Evolutionary conservation across 768 basidiomycete genomes (phyloP).

Genomic region (Suillus tomentosus): DNA sequence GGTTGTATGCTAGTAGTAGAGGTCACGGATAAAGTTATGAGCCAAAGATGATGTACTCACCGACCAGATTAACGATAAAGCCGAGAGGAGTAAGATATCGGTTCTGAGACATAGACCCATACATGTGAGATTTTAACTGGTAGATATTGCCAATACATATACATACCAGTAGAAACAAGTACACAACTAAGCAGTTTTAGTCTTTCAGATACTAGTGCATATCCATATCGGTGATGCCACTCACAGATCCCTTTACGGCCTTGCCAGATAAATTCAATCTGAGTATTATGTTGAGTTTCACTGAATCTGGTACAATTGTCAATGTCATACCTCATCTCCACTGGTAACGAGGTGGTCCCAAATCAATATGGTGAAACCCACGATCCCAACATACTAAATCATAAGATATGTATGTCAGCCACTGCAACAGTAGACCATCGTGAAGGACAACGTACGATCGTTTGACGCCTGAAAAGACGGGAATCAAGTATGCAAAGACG

Average conservation of each 20-base stretch:
- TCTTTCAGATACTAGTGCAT: constrained; percentile 34
- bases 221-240: constrained; percentile 37
- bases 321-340: constrained; percentile 31
- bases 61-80: constrained; percentile 59
- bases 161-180: constrained; percentile 38
- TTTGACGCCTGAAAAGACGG: background rate
- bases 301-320: background rate
- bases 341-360: constrained; percentile 43
- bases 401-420: background rate
- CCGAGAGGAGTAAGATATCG: constrained; percentile 67
- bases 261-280: constrained; percentile 38
- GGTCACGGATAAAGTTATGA: background rate
- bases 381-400: constrained; percentile 49
- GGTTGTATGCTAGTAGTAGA: constrained; percentile 18
- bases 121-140: background rate
- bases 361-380: constrained; percentile 47
- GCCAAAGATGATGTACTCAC: constrained; percentile 15
- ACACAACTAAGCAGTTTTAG: constrained; percentile 27
- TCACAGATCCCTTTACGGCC: constrained; percentile 30
- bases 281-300: background rate
- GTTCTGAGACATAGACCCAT: constrained; percentile 41
- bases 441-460: background rate
- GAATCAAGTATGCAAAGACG: background rate
- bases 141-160: background rate
- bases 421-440: background rate